Evolutionary conservation across 805 yeast species (phyloP).

Genomic region (Helenozyma baotianmanensis): DNA sequence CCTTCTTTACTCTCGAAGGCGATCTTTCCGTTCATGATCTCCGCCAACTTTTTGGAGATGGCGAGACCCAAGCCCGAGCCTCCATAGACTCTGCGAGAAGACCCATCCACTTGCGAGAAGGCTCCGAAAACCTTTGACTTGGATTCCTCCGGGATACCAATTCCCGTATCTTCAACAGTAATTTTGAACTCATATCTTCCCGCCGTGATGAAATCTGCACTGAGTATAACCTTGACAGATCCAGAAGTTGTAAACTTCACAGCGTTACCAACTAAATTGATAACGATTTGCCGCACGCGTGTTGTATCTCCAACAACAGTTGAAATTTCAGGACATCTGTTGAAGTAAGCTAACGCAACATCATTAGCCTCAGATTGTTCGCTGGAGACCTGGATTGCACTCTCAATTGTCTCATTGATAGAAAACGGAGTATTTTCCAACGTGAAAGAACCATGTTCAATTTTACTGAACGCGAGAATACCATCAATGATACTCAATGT

Average conservation of each 20-base stretch:
- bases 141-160: conserved; percentile 46
- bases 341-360: conserved; percentile 42
- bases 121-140: conserved; percentile 47
- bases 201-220: conserved; percentile 22
- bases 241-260: conserved; percentile 47
- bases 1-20: conserved; percentile 44
- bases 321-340: conserved; percentile 36
- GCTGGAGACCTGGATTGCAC: conserved; percentile 45
- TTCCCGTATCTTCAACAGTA: conserved; percentile 47
- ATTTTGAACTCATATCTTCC: conserved; percentile 36
- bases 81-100: conserved; percentile 47
- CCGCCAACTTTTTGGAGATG: conserved; percentile 44
- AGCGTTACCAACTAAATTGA: conserved; percentile 51
- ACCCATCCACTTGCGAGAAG: conserved; percentile 54
- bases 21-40: conserved; percentile 45
- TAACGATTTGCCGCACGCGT: conserved; percentile 46
- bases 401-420: conserved; percentile 41
- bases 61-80: conserved; percentile 52
- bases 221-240: conserved; percentile 34
- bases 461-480: conserved; percentile 49
- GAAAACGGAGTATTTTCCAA: conserved; percentile 42
- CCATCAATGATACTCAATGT: conserved; percentile 51
- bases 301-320: conserved; percentile 46
- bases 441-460: conserved; percentile 50
- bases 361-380: conserved; percentile 43